A percentile compares a stretch with the other conserved stretches of the same genome.
Evolutionary conservation across 371 early-diverging fungal species (phyloP).

Genomic region (Gilbertella persicaria): DNA sequence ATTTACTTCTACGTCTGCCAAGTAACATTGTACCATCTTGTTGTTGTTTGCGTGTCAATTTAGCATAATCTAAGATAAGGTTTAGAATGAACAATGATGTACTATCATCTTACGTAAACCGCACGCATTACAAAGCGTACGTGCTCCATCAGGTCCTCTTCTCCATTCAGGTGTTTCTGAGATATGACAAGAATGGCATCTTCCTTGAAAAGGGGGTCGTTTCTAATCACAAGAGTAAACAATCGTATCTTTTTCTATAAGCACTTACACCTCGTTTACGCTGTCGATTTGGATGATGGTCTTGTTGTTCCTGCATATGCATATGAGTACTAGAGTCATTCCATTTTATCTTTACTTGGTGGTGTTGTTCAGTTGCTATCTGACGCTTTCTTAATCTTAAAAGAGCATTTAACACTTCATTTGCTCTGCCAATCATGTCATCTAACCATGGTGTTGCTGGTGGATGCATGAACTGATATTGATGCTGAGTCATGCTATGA

Average conservation of each 20-base stretch:
- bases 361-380: slow-evolving; percentile 23
- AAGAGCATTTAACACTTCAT: slow-evolving; percentile 45
- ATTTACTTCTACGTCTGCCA: no score
- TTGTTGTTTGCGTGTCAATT: no score
- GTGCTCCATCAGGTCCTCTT: slow-evolving; percentile 70
- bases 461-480: slow-evolving; percentile 3
- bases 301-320: no score
- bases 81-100: no score
- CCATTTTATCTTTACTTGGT: no score
- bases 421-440: slow-evolving; percentile 47
- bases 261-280: slow-evolving; percentile 11
- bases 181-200: slow-evolving; percentile 62
- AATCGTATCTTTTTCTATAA: no score
- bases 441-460: slow-evolving; percentile 48
- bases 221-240: slow-evolving; percentile 35
- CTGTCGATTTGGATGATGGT: no score
- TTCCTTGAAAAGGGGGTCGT: slow-evolving; percentile 47
- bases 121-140: slow-evolving; percentile 71
- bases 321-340: no score
- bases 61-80: no score
- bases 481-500: slow-evolving; percentile 28
- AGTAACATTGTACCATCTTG: no score
- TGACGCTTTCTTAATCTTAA: slow-evolving; percentile 47
- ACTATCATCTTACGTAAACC: slow-evolving; percentile 67
- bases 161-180: slow-evolving; percentile 75